Evolutionary conservation across 192 early-diverging fungal genomes (phyloP), one percentile per base, ranked within the genome.

Genomic region (Backusella liffmaniae): DNA sequence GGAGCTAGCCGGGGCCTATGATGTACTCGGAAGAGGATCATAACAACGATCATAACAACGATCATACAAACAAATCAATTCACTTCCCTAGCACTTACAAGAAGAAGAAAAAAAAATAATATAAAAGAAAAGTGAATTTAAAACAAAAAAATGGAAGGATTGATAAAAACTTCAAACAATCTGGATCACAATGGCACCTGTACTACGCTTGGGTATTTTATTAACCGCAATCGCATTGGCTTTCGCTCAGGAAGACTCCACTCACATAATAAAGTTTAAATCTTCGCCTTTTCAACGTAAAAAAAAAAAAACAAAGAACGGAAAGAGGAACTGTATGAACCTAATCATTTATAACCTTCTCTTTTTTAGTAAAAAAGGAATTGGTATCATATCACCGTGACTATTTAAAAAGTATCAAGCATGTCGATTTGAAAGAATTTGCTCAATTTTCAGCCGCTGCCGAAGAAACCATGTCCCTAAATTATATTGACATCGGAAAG

Each of bases 191-290:
- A 59, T 59, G 53, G 53, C 46, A 49, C 16, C 46, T 49, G 46
- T 59, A 59, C 21, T 21, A 23, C 23, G 23, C 23, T 68, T 68
- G 36, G 36, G 67, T 35, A 37, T 68, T 68, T 36, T 68, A 36
- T 68, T 37, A 39, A 37, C 36, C 67, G 67, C 36, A 37, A 35
- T 39, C 16, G 10, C n/a, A 4, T 37, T 68, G 67, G 67, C 9
- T 36, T 37, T 68, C 41, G 69, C 37, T 4, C 69, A 46, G 23
- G 41, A 44, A 44, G 75, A 80, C 2, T 73, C 79, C 9, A 77
- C 80, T 42, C 80, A 81, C 29, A 77, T 81, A 23, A 81, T 81
- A 41, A 81, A 77, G 39, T 77, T 81, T 51, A 81, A 77, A 66
- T 41, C 66, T 29, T 59, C 53, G n/a, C 26, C 37, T 29, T 35